Evolutionary conservation across 768 basidiomycete genomes (phyloP).

Genomic region (Suillus occidentalis): DNA sequence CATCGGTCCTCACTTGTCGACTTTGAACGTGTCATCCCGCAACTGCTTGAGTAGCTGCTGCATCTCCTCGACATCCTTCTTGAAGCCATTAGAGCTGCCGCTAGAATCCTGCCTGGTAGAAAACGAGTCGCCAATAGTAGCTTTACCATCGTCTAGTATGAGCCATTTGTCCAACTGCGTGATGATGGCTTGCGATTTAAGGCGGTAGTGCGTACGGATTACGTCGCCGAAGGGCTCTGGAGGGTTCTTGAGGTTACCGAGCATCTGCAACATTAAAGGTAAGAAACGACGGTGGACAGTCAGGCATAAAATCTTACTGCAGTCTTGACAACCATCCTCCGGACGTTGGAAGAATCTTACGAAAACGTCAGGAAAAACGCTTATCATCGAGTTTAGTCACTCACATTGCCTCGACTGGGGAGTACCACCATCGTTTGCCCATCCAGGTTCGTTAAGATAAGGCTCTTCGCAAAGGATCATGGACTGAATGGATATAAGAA

Average conservation of each 20-base stretch:
- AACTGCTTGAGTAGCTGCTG: slow-evolving; percentile 56
- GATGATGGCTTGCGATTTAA: slow-evolving; percentile 72
- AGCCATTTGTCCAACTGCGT: slow-evolving; percentile 83
- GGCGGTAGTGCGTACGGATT: slow-evolving; percentile 86
- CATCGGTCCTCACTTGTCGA: slow-evolving; percentile 2
- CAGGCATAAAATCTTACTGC: slow-evolving; percentile 52
- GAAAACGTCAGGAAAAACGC: slow-evolving; percentile 13
- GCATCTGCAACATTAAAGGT: slow-evolving; percentile 54
- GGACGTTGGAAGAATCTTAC: slow-evolving; percentile 86
- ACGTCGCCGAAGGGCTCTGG: slow-evolving; percentile 87
- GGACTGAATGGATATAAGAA: slow-evolving; percentile 92
- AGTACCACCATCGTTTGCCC: slow-evolving; percentile 72
- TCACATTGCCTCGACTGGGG: slow-evolving; percentile 76
- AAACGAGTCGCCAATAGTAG: slow-evolving; percentile 57
- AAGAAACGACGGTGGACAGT: background rate
- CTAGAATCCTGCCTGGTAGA: slow-evolving; percentile 37
- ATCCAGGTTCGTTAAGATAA: slow-evolving; percentile 91
- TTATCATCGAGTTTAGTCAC: slow-evolving; percentile 21
- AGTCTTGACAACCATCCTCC: slow-evolving; percentile 88
- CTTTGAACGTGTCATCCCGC: slow-evolving; percentile 29
- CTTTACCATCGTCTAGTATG: slow-evolving; percentile 67
- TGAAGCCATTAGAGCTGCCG: slow-evolving; percentile 57
- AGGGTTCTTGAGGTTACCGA: slow-evolving; percentile 76
- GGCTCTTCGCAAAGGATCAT: slow-evolving; percentile 95
- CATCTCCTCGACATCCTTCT: slow-evolving; percentile 71